phyloP scores from a whole-genome alignment of 2,329 filamentous ascomycete genomes.

The Xylaria multiplex region DNA sequence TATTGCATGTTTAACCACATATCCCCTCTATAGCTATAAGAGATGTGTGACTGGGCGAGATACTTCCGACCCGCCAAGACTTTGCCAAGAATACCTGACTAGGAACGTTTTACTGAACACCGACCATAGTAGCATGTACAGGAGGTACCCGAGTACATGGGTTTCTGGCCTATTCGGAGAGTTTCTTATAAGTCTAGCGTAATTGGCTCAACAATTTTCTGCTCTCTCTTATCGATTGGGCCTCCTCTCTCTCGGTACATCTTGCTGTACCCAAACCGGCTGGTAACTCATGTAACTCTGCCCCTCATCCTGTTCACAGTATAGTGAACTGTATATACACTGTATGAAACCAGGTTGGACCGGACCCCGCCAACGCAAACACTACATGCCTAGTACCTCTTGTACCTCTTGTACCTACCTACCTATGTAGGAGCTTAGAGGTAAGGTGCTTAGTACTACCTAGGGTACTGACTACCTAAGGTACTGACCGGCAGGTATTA shows the following conservation, averaged over 20 bases:
- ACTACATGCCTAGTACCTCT: no score
- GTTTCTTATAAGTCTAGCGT: constrained; percentile 23
- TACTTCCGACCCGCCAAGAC: no score
- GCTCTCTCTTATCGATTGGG: constrained; percentile 30
- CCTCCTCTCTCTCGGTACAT: constrained; percentile 10
- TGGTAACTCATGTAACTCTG: constrained; percentile 18
- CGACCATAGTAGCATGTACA: no score
- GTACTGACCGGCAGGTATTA: neutral
- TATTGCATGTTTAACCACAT: no score
- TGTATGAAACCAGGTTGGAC: constrained; percentile 27
- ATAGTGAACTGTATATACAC: neutral
- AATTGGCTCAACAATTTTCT: constrained; percentile 25
- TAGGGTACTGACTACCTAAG: neutral
- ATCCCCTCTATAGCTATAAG: no score
- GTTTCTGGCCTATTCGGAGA: constrained; percentile 11
- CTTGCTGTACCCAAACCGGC: neutral
- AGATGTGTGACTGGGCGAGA: no score
- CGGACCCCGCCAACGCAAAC: constrained; percentile 32
- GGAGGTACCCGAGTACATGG: no score
- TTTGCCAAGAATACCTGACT: no score
- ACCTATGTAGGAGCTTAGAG: no score
- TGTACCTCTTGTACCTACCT: no score
- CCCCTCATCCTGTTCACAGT: constrained; percentile 29
- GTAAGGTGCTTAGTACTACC: no score
- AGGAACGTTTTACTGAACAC: no score